Evolutionary conservation across 345 rosid genomes (phyloP), one percentile per base, ranked within the genome.

Genomic region (Pistacia atlantica): DNA sequence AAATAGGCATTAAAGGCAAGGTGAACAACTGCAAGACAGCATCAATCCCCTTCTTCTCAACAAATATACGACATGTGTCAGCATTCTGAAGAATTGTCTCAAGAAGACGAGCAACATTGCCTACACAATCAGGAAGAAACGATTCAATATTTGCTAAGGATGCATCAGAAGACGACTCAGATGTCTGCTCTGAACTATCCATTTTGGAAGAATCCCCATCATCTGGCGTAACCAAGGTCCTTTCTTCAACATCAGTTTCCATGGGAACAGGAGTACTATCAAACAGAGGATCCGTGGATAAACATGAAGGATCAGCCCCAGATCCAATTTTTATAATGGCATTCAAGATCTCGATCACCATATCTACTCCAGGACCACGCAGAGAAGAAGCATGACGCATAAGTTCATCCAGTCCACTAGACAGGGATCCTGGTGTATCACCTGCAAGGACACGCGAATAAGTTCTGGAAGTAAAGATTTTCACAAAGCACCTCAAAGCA

Each of bases 61-160:
- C 90, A 89, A 95, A 95, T 57, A 91, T 83, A 59, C 92, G 92
- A 59, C 98, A 95, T 37, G 94, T 92, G 77, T 93, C 98, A 37
- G 97, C 96, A 88, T 95, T 93, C 85, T 95, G 98, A 85, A 95
- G 97, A 80, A 95, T 84, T 62, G 97, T 89, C 80, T 95, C 99
- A 78, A 95, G 93, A 79, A 95, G 97, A 60, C 92, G 96, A 73
- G 96, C 91, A 80, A 80, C 89, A 86, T 95, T 92, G 81, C 82
- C 80, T 52, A 91, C 90, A 87, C 89, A 93, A 79, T 92, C 97
- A 55, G 97, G 97, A 78, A 95, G 93, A 80, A 90, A 91, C 63
- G 81, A 80, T 80, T 95, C 99, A 46, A 84, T 60, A 57, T 89
- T 90, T 75, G 64, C 76, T 17, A 67, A 73, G 42, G 89, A 68